Conservation (phyloP, 2,329 filamentous ascomycete species). For the Metarhizium guizhouense region DNA sequence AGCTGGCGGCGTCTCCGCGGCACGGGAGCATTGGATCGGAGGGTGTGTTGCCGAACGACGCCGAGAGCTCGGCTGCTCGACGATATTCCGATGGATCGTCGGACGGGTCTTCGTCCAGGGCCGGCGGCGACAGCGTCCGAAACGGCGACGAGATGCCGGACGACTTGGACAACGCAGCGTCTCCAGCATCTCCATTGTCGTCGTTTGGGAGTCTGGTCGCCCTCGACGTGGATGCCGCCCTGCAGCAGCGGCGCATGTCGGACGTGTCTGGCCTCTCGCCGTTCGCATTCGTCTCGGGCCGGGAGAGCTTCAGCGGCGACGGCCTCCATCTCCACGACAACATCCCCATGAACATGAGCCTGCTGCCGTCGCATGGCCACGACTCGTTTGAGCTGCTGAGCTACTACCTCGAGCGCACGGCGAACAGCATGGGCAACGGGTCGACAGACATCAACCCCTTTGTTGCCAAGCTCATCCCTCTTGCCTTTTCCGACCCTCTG, state of each 20-base stretch:
- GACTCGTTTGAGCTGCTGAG: slow-evolving; percentile 35
- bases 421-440: slow-evolving; percentile 38
- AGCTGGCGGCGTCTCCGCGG: neutral
- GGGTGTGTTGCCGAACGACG: neutral
- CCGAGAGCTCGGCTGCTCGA: neutral
- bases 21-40: neutral
- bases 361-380: slow-evolving; percentile 20
- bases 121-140: neutral
- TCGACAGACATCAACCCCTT: slow-evolving; percentile 37
- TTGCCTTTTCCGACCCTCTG: slow-evolving; percentile 36
- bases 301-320: slow-evolving; percentile 5
- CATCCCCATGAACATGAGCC: slow-evolving; percentile 18
- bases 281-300: neutral
- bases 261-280: slow-evolving; percentile 1
- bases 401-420: slow-evolving; percentile 35
- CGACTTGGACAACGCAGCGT: neutral
- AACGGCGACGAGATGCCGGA: neutral
- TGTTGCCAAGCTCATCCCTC: slow-evolving; percentile 33
- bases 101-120: neutral
- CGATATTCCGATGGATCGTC: neutral
- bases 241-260: neutral
- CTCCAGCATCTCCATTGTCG: neutral
- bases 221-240: neutral
- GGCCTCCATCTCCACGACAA: slow-evolving; percentile 1
- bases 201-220: neutral